Percentiles rank a stretch among this genome's conserved stretches.
Evolutionary conservation across 352 stramenopile genomes (phyloP).

Genomic region (Phytophthora capsici): DNA sequence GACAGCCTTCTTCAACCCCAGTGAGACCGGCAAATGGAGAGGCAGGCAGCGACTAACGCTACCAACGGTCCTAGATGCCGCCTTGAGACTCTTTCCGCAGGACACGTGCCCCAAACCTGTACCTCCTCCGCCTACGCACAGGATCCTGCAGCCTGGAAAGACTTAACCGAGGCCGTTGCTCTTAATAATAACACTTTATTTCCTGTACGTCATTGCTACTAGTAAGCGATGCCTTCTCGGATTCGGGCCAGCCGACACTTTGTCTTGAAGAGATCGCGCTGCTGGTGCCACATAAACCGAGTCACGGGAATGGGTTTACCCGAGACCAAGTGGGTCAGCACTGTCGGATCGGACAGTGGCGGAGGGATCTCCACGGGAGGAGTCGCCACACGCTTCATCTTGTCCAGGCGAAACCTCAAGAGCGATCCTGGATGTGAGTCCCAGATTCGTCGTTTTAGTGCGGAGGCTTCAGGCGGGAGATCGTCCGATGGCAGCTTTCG

Average conservation of each 20-base stretch:
- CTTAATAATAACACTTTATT: no score
- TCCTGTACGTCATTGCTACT: not conserved
- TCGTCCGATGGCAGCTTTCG: conserved; percentile 20
- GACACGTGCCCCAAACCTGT: no score
- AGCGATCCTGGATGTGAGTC: conserved; percentile 18
- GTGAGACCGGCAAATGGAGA: no score
- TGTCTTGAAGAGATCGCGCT: conserved; percentile 25
- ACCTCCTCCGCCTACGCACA: no score
- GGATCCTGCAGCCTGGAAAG: no score
- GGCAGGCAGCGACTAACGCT: no score
- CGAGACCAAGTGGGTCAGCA: conserved; percentile 16
- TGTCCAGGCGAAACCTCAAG: conserved; percentile 30
- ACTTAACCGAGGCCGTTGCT: no score
- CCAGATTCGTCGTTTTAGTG: conserved; percentile 29
- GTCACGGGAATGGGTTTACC: conserved; percentile 30
- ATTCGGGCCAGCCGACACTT: conserved; percentile 26
- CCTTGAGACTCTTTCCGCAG: no score
- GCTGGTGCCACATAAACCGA: conserved; percentile 27
- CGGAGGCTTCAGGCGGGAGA: conserved; percentile 20
- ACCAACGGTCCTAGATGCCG: no score
- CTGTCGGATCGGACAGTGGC: conserved; percentile 20
- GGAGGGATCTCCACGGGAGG: conserved; percentile 28
- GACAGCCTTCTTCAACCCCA: no score
- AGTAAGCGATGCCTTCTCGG: conserved; percentile 21
- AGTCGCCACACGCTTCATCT: conserved; percentile 27